Conservation (phyloP, 257 asterid species). For the Rehmannia glutinosa region DNA sequence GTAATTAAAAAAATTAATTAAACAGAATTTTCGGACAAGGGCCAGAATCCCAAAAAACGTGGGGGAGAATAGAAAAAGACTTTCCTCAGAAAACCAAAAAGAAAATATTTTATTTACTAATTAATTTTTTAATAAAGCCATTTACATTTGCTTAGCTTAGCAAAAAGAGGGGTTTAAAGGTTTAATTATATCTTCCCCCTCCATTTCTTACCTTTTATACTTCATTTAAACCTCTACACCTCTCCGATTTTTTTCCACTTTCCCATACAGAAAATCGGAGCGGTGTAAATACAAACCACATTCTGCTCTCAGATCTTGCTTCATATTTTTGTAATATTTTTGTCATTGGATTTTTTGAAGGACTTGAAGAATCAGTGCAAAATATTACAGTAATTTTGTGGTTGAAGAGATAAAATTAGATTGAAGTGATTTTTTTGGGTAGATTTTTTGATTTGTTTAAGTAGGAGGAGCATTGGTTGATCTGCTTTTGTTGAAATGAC, state of each 20-base stretch:
- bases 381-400: not conserved
- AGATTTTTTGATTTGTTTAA: not conserved
- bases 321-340: not conserved
- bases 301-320: slow-evolving; percentile 35
- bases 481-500: slow-evolving; percentile 13
- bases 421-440: slow-evolving; percentile 20
- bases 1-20: not conserved
- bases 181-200: not conserved
- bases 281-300: slow-evolving; percentile 19
- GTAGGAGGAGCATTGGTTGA: slow-evolving; percentile 14
- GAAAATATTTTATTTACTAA: not conserved
- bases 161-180: slow-evolving; percentile 12
- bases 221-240: slow-evolving; percentile 12
- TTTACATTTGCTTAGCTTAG: slow-evolving; percentile 5
- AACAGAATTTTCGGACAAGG: slow-evolving; percentile 23
- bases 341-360: not conserved
- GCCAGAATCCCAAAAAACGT: slow-evolving; percentile 47
- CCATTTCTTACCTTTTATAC: slow-evolving; percentile 1
- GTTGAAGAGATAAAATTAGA: not conserved
- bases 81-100: slow-evolving; percentile 8
- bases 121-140: not conserved
- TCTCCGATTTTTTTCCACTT: slow-evolving; percentile 19
- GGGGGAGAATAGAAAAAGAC: slow-evolving; percentile 31
- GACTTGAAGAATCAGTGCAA: not conserved
- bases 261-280: slow-evolving; percentile 4